Conservation (phyloP, 1,284 basidiomycete genomes). For the Microbotryum silenes-acaulis region DNA sequence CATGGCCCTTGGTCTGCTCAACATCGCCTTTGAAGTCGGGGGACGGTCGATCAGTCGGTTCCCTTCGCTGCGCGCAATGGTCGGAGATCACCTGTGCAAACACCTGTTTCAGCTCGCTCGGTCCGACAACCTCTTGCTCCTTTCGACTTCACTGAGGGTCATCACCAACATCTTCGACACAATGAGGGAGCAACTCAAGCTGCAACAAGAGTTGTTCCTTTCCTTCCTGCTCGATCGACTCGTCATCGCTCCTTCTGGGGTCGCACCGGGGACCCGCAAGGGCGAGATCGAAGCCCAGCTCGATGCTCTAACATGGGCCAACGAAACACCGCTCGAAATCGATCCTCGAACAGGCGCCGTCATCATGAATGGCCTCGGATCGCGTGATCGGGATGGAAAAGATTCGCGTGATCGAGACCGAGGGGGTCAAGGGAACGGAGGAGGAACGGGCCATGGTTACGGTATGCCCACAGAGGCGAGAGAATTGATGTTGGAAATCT, state of each 20-base stretch:
- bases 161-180: constrained; percentile 83
- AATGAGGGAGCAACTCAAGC: constrained; percentile 77
- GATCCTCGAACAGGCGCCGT: not conserved
- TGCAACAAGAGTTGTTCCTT: constrained; percentile 94
- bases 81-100: constrained; percentile 87
- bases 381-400: not conserved
- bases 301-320: constrained; percentile 35
- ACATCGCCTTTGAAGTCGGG: constrained; percentile 78
- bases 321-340: not conserved
- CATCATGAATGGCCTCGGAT: too few relatives aligned
- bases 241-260: constrained; percentile 40
- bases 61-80: constrained; percentile 61
- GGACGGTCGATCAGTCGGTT: constrained; percentile 59
- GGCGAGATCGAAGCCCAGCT: constrained; percentile 36
- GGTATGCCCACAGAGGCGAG: constrained; percentile 54
- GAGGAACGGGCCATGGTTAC: constrained; percentile 5
- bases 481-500: constrained; percentile 81
- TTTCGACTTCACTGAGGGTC: constrained; percentile 72
- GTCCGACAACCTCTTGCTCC: constrained; percentile 72
- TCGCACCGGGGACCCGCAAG: constrained; percentile 38
- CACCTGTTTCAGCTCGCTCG: constrained; percentile 84
- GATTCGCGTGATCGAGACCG: constrained; percentile 7
- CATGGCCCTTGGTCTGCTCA: constrained; percentile 78
- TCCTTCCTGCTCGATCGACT: constrained; percentile 89
- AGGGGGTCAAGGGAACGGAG: constrained; percentile 36